Conservation (phyloP, 2,329 filamentous ascomycete genomes). For the Esteya vermicola region DNA sequence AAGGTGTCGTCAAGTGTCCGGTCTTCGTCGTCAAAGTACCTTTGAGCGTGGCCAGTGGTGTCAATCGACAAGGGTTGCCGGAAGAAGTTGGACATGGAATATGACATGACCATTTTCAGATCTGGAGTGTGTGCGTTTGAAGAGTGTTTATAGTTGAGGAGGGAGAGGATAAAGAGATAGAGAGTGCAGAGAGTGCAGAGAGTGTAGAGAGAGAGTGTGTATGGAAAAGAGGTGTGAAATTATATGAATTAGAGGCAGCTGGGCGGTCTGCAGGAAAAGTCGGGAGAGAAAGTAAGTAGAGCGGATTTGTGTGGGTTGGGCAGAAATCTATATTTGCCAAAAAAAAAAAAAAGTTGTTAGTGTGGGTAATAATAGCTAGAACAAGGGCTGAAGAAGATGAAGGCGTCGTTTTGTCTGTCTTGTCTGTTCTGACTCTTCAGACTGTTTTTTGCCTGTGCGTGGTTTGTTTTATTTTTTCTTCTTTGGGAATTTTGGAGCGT, state of each 20-base stretch:
- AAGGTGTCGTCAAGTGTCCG: conserved; percentile 47
- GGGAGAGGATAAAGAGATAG: background rate
- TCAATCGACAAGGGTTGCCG: conserved; percentile 37
- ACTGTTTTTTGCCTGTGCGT: no score
- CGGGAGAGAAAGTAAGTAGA: background rate
- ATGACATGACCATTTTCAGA: conserved; percentile 34
- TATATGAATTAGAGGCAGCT: background rate
- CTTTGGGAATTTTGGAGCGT: background rate
- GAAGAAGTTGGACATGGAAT: conserved; percentile 37
- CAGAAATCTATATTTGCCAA: conserved; percentile 5
- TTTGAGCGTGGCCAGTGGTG: conserved; percentile 25
- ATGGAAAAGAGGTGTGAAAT: background rate
- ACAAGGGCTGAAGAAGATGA: conserved; percentile 2
- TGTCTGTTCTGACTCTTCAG: no score
- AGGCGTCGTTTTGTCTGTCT: no score
- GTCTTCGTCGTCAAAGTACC: conserved; percentile 47
- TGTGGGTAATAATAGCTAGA: no score
- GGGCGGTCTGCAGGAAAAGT: background rate
- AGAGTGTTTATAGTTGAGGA: background rate
- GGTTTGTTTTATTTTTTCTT: no score
- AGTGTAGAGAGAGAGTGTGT: background rate
- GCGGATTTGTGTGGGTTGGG: conserved; percentile 5
- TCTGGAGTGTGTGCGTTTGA: background rate
- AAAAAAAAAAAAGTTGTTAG: conserved; percentile 9
- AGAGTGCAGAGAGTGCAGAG: background rate